phyloP scores from a whole-genome alignment of 345 rosid species.

The Camelina sativa region DNA sequence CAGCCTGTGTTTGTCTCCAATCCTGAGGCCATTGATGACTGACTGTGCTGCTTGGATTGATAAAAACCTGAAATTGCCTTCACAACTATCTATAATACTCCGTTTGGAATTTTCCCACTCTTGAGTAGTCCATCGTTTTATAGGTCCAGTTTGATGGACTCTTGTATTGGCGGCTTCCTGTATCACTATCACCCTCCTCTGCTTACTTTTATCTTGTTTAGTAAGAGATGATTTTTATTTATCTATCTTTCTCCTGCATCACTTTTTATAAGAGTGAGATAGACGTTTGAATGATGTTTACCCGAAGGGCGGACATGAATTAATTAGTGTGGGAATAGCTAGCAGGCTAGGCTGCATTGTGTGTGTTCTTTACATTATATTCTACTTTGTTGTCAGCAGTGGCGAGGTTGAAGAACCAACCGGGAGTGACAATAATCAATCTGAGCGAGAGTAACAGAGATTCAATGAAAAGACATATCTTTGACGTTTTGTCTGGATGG shows the following conservation, averaged over 20 bases:
- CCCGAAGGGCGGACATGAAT: no score
- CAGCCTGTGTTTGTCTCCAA: neutral
- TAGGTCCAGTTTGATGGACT: neutral
- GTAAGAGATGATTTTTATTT: neutral
- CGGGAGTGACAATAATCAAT: conserved; percentile 57
- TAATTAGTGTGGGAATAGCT: no score
- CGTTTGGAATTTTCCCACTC: neutral
- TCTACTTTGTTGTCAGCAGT: conserved; percentile 48
- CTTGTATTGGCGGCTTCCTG: neutral
- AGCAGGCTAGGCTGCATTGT: neutral
- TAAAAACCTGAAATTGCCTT: neutral
- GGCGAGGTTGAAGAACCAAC: conserved; percentile 64
- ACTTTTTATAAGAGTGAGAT: neutral
- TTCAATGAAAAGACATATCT: conserved; percentile 51
- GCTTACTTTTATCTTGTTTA: no score
- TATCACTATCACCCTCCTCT: neutral
- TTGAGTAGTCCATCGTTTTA: neutral
- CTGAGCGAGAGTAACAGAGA: conserved; percentile 60
- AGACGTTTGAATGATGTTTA: neutral
- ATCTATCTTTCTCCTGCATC: no score
- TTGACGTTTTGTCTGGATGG: conserved; percentile 45
- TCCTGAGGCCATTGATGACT: neutral
- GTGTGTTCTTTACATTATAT: no score
- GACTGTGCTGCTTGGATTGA: no score
- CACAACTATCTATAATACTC: neutral